Conservation (phyloP, 2,329 filamentous ascomycete genomes). For the Xylariaceae sp. region DNA sequence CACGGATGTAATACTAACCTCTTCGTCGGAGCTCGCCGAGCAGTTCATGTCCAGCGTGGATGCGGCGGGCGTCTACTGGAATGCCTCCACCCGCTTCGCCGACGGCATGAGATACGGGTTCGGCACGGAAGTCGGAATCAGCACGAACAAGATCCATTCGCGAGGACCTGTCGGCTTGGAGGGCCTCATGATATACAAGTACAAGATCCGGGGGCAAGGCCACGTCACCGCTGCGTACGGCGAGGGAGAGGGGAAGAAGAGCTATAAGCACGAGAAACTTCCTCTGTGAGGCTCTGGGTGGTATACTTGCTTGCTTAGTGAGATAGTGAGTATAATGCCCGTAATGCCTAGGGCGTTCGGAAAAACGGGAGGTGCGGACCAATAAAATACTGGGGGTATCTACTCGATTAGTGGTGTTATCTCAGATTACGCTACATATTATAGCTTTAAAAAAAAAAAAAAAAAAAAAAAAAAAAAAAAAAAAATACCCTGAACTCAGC, state of each 20-base stretch:
- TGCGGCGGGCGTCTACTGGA: slow-evolving; percentile 94
- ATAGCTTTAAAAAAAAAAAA: too few species aligned
- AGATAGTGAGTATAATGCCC: too few species aligned
- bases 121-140: slow-evolving; percentile 96
- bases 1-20: slow-evolving; percentile 88
- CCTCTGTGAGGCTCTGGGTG: slow-evolving; percentile 37
- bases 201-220: slow-evolving; percentile 81
- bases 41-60: slow-evolving; percentile 85
- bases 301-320: too few species aligned
- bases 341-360: too few species aligned
- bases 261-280: slow-evolving; percentile 62
- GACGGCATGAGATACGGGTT: slow-evolving; percentile 98
- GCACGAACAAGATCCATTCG: slow-evolving; percentile 97
- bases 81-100: slow-evolving; percentile 89
- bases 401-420: too few species aligned
- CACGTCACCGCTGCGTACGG: slow-evolving; percentile 81
- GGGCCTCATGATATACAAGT: slow-evolving; percentile 96
- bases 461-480: too few species aligned
- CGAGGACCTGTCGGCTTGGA: slow-evolving; percentile 92
- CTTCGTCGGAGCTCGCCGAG: slow-evolving; percentile 68
- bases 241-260: slow-evolving; percentile 60
- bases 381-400: too few species aligned
- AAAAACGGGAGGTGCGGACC: too few species aligned
- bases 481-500: too few species aligned
- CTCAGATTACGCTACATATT: too few species aligned